Base-by-base conservation (phyloP, 495 filamentous ascomycete species). In the Oleoguttula mirabilis region DNA sequence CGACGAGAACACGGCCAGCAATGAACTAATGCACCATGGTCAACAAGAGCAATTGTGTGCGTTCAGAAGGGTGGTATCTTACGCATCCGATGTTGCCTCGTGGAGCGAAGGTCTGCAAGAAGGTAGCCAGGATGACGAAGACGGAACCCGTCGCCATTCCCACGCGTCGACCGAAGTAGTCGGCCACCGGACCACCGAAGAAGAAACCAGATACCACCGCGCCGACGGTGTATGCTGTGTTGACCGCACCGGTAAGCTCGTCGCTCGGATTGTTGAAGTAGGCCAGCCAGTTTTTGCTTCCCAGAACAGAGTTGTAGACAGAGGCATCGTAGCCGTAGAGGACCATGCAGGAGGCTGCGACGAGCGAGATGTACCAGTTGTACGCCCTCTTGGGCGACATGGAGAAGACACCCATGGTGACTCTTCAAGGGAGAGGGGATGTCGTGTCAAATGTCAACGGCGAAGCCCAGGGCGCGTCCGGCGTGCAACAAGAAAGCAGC, bases 281-380 rank as follows among this genome's bases (percentile, higher is more conserved):
- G 12, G 64, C 66, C 5, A 70, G 56, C 75, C 75, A 79, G 48
- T 76, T 71, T 6, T 66, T 55, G 6, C 69, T 74, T 20, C 68
- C 70, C 50, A 76, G 74, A 15, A 77, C 70, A 17, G 73, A 73
- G 55, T 79, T 79, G 64, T 68, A 80, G 8, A 79, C 73, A 1
- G 73, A 76, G 20, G 74, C 73, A 66, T 80, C 75, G 46, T 77
- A 80, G 10, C 76, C 75, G 51, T 77, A 80, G 12, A 80, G 60
- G 12, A 77, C 73, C 76, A 80, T 80, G 54, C 74, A 78, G 10
- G 32, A 35, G 19, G 32, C 32, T 15, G 32, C 32, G 16, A 35
- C 32, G 32, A 35, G 32, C 12, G 32, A 35, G 8, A 35, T 35
- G 16, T 35, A 35, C 32, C 32, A 35, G 19, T 35, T 35, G 32